Evolutionary conservation across 2,329 filamentous ascomycete genomes (phyloP), one percentile per base, ranked within the genome.

Genomic region (Diaporthe ampelina): DNA sequence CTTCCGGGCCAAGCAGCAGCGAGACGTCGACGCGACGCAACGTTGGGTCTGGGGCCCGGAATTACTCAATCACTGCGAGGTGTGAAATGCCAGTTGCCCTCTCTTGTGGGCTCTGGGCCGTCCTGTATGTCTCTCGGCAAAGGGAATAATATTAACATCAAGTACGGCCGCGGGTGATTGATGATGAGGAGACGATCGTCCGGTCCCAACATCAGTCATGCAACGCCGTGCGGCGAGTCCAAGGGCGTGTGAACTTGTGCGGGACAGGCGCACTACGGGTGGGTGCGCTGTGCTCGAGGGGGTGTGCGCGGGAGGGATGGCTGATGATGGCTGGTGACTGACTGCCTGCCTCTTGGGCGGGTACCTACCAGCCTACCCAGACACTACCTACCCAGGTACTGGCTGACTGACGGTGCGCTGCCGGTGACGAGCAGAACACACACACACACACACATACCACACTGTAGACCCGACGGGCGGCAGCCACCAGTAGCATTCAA

Each of bases 151-250:
- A 43, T 19, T 5, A 43, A 68, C 32, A 54, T 5, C 59, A 48
- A 48, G 40, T 48, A 43, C 59, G 59, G 40, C 59, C 59, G 24
- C 59, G 40, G 59, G 59, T 48, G 58, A 63, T 45, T 45, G 15
- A 65, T 65, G 13, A 32, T 48, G 59, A 65, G n/a, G 48, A 40
- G 48, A 68, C 32, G 63, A 68, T 68, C 63, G 63, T 68, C 63
- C 19, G 63, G 63, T 29, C 63, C 48, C 48, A 68, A 40, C 48
- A 54, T 40, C 63, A 68, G 21, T 54, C 63, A 68, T 54, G 63
- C 32, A 68, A 52, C 63, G 32, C 21, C 48, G 48, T 40, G 48
- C 40, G 21, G 63, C 63, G 15, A 68, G 63, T 35, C 45, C 63
- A 32, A 54, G 45, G 63, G 37, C 37, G 37, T 48, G 29, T 67